A percentile compares a stretch with the other conserved stretches of the same genome.
These are phyloP conservation scores for Fragaria vesca DNA, from an alignment of 306 rosid species.

Conservation along the genomic window DNA sequence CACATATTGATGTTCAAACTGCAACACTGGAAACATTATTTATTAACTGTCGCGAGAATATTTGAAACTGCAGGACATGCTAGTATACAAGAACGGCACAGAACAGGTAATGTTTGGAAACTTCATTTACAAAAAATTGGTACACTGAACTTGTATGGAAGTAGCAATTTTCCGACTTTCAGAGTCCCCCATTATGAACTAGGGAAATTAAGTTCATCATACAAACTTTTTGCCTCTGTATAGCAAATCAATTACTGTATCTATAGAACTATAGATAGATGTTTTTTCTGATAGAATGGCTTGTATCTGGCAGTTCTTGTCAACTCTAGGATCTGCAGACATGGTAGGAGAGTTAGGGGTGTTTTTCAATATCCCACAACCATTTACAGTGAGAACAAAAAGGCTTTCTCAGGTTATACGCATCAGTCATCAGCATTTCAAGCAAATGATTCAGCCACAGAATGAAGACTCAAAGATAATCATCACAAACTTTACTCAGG, in stretches of 20 bases:
- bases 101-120: slow-evolving; percentile 58
- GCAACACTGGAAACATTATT: not conserved
- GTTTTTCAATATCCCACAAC: slow-evolving; percentile 75
- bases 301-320: slow-evolving; percentile 48
- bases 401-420: slow-evolving; percentile 72
- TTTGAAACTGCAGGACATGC: slow-evolving; percentile 64
- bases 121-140: slow-evolving; percentile 5
- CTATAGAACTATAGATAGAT: not conserved
- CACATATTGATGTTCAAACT: not conserved
- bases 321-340: slow-evolving; percentile 59
- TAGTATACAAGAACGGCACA: slow-evolving; percentile 62
- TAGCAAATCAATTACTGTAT: not conserved
- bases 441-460: slow-evolving; percentile 68
- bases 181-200: not conserved
- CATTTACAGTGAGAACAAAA: slow-evolving; percentile 79
- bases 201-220: too few species aligned
- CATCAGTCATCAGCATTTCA: slow-evolving; percentile 68
- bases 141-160: not conserved
- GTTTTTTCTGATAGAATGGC: slow-evolving; percentile 20
- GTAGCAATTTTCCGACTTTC: not conserved
- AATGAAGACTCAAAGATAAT: slow-evolving; percentile 61
- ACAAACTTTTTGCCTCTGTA: not conserved
- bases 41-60: slow-evolving; percentile 21
- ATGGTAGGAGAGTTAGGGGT: slow-evolving; percentile 82
- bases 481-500: slow-evolving; percentile 64